phyloP scores from a whole-genome alignment of 306 rosid species.

The Lagenaria siceraria region DNA sequence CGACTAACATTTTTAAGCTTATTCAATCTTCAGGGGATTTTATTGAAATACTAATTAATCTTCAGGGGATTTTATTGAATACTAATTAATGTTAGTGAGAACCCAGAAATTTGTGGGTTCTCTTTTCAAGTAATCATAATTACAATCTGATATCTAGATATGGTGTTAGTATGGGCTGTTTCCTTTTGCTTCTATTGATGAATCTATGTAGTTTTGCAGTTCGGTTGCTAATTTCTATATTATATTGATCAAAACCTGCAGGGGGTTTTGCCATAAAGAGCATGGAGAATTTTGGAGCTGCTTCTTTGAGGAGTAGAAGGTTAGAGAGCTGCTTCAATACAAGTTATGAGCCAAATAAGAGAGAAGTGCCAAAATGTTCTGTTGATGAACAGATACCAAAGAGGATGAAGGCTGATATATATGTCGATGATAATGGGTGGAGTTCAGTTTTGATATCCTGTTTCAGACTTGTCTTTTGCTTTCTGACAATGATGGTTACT shows the following conservation, averaged over 20 bases:
- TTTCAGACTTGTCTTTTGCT: slow-evolving; percentile 38
- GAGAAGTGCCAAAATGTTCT: slow-evolving; percentile 13
- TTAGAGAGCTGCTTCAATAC: slow-evolving; percentile 34
- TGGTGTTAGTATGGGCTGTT: not conserved
- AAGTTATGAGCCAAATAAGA: slow-evolving; percentile 27
- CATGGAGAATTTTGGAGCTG: slow-evolving; percentile 20
- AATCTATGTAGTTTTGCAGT: not conserved
- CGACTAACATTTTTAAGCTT: not conserved
- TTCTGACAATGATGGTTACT: slow-evolving; percentile 39
- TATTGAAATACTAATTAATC: not conserved
- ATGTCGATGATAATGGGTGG: slow-evolving; percentile 35
- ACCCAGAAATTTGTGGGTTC: not conserved
- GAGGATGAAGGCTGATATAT: slow-evolving; percentile 7
- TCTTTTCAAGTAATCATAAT: not conserved
- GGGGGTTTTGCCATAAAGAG: not conserved
- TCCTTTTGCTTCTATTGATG: not conserved
- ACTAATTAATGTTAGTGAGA: not conserved
- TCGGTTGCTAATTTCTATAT: not conserved
- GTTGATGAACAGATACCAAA: slow-evolving; percentile 18
- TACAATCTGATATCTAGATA: not conserved
- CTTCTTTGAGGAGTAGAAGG: slow-evolving; percentile 38
- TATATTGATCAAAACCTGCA: not conserved
- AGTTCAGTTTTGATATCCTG: slow-evolving; percentile 26
- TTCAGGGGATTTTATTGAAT: not conserved
- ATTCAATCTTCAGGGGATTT: not conserved